Evolutionary conservation across 2,329 filamentous ascomycete species (phyloP).

Genomic region (Raffaelea albimanens): DNA sequence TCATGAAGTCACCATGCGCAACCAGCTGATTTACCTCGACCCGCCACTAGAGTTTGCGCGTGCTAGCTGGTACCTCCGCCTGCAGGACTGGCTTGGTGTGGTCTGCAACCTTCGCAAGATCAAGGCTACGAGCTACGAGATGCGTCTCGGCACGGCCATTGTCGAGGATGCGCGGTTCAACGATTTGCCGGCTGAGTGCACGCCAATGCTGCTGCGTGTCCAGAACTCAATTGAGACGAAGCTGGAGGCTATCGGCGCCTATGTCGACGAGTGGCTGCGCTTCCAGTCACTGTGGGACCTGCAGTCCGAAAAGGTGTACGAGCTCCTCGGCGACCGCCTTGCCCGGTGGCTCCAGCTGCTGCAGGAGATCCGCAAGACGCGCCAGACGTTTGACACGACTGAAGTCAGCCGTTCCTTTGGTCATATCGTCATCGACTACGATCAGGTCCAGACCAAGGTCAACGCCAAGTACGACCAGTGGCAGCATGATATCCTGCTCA

Average conservation of each 20-base stretch:
- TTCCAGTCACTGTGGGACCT: constrained; percentile 98
- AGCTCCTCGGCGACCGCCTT: constrained; percentile 81
- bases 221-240: constrained; percentile 80
- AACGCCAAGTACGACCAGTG: constrained; percentile 99
- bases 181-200: constrained; percentile 75
- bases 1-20: constrained; percentile 94
- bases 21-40: constrained; percentile 94
- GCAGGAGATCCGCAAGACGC: constrained; percentile 93
- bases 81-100: constrained; percentile 88
- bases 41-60: constrained; percentile 86
- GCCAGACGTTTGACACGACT: constrained; percentile 93
- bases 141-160: constrained; percentile 62
- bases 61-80: constrained; percentile 84
- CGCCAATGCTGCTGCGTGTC: constrained; percentile 66
- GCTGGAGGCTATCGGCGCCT: constrained; percentile 66
- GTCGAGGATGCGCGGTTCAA: constrained; percentile 66
- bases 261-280: constrained; percentile 96
- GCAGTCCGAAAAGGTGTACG: constrained; percentile 90
- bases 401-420: constrained; percentile 90
- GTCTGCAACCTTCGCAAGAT: constrained; percentile 90
- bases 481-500: constrained; percentile 93
- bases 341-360: constrained; percentile 89
- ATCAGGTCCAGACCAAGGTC: constrained; percentile 96
- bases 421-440: constrained; percentile 91
- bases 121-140: constrained; percentile 91